Evolutionary conservation across 2,329 filamentous ascomycete genomes (phyloP), one percentile per base, ranked within the genome.

Genomic region (Curvularia sp.): DNA sequence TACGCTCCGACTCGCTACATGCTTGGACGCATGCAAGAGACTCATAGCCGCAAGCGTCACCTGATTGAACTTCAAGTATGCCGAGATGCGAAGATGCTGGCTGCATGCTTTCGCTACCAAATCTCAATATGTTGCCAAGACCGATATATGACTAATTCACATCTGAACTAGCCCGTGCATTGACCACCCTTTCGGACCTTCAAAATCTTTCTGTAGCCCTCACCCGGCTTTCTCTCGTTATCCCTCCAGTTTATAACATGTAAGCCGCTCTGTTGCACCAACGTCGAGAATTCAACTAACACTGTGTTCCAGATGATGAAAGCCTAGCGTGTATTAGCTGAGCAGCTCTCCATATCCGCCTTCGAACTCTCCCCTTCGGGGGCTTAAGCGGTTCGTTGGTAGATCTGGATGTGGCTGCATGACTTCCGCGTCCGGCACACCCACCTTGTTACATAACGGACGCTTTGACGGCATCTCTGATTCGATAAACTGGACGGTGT

Each of bases 381-480:
- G 91, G 93, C 93, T 91, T 78, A 92, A 97, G 95, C 85, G 94
- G 92, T 89, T 84, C 84, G 85, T 80, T 81, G 68, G 85, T 87
- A 79, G 82, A 82, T 83, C 80, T 80, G 83, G 80, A 80, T 87
- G 66, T 87, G 67, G 86, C 81, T 90, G 87, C 83, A 86, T 99
- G 95, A 98, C 88, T 93, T 93, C 86, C 89, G 95, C 93, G 95
- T 97, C 91, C 93, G 94, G 92, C 95, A 97, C 94, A 97, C 85
- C 81, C 85, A 88, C 90, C 94, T 97, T 98, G 93, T 97, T 96
- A 92, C 86, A 82, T 81, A 66, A 92, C 93, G 94, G 88, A 97
- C 94, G 95, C 93, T 87, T 92, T 89, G 85, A 90, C 89, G 90
- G 92, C 89, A 96, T 91, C 92, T 97, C 94, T 98, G 94, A 98